phyloP scores from a whole-genome alignment of 23 red algal genomes.

The Gracilaria vermiculophylla region DNA sequence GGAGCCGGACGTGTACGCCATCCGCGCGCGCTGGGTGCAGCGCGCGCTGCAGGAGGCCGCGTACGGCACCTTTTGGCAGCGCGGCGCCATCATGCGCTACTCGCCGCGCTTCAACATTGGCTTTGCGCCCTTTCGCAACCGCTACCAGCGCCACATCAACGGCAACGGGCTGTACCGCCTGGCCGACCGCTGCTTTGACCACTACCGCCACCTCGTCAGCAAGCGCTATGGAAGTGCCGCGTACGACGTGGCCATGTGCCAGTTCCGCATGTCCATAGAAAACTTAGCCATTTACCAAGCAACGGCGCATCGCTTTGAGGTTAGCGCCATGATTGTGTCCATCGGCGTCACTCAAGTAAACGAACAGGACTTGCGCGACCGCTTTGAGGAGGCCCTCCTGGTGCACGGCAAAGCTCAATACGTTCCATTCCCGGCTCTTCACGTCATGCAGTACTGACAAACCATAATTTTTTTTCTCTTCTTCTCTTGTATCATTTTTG shows the following conservation, averaged over 20 bases:
- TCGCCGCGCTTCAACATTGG: constrained; percentile 59
- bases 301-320: constrained; percentile 76
- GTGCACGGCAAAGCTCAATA: constrained; percentile 77
- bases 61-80: constrained; percentile 63
- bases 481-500: neutral
- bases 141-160: constrained; percentile 85
- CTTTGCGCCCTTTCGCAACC: constrained; percentile 74
- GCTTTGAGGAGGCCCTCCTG: constrained; percentile 50
- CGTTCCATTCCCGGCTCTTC: constrained; percentile 12
- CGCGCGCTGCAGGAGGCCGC: constrained; percentile 17
- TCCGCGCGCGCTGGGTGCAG: constrained; percentile 71
- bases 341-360: constrained; percentile 46
- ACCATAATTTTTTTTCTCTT: neutral
- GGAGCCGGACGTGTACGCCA: constrained; percentile 82
- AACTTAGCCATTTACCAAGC: constrained; percentile 57
- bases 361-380: constrained; percentile 8
- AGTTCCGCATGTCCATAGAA: constrained; percentile 49
- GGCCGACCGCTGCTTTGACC: constrained; percentile 74
- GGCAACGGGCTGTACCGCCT: constrained; percentile 88
- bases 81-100: constrained; percentile 83
- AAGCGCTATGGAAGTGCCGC: constrained; percentile 68
- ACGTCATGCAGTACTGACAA: constrained; percentile 47
- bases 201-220: constrained; percentile 48
- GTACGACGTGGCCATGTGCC: constrained; percentile 80
- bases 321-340: constrained; percentile 70